These are phyloP conservation scores for Xylariaceae sp. DNA, from an alignment of 2,329 filamentous ascomycete species.

Conservation along the genomic window DNA sequence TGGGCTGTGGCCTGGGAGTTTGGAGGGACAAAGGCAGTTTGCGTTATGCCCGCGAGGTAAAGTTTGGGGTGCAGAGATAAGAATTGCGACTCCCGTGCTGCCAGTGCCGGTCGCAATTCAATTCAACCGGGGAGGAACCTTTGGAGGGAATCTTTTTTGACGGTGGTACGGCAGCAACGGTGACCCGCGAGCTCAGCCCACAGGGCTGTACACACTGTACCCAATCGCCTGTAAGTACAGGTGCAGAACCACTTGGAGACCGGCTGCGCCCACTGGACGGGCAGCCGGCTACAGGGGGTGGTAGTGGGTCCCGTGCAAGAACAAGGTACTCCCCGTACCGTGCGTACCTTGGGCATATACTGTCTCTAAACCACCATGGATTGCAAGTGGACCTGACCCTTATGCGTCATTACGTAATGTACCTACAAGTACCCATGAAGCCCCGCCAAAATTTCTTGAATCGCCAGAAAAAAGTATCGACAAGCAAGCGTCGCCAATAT, in stretches of 20 bases:
- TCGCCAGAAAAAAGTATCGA: not conserved
- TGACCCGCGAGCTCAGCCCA: not conserved
- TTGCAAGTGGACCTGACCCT: too few species aligned
- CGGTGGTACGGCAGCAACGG: not conserved
- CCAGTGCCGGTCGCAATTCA: constrained; percentile 13
- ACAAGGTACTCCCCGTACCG: too few species aligned
- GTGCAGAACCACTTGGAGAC: not conserved
- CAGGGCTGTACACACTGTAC: not conserved
- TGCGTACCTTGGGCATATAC: too few species aligned
- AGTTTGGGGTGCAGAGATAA: constrained; percentile 4
- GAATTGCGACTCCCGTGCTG: constrained; percentile 13
- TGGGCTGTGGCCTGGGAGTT: not conserved
- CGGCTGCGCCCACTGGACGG: not conserved
- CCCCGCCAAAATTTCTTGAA: constrained; percentile 19
- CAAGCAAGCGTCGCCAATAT: not conserved
- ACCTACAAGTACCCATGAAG: not conserved
- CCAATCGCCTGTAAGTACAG: not conserved
- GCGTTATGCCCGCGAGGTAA: not conserved
- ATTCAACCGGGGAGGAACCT: not conserved
- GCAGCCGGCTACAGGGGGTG: not conserved
- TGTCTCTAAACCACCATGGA: too few species aligned
- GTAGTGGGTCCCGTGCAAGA: not conserved
- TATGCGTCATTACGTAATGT: not conserved
- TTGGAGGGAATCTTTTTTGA: constrained; percentile 16
- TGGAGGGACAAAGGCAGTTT: not conserved